Base-by-base conservation (phyloP, 305 asterid genomes). In the Fraxinus baroniana region DNA sequence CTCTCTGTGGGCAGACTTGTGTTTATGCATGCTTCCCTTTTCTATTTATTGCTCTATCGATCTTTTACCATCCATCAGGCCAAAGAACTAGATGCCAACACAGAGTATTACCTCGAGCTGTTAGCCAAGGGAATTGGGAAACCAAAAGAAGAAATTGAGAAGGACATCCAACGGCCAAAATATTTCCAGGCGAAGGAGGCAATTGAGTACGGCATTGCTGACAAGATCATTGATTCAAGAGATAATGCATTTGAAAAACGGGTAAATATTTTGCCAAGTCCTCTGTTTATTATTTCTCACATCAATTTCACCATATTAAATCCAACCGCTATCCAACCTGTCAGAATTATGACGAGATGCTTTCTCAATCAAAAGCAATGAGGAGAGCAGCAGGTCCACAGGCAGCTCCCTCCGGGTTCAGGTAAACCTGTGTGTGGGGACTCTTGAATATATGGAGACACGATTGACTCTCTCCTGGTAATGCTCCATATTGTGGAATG, bases 161-260 rank as follows among this genome's bases (percentile, higher is more conserved):
- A 90, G 81, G 99, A 93, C 76, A 75, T 94, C 84, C 91, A 87
- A 82, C 93, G 92, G 5, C 92, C 93, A 26, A 91, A 89, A 89
- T 91, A 88, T 84, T 89, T 94, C 86, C 87, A 77, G 60, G 89
- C 98, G 62, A 87, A 90, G 83, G 94, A 91, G 68, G 98, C 98
- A 74, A 93, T 97, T 33, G 92, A 88, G 68, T 94, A 94, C 84
- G 98, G 97, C 83, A 33, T 97, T 83, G 98, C 91, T 2, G 99
- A 97, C 90, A 92, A 86, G 91, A 92, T 94, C 82, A 86, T 94
- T 60, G 87, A 85, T 79, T 82, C 98, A 5, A 60, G 83, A 68
- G 98, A 96, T 76, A 28, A 49, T 24, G 89, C 93, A 62, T 92
- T 88, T 81, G 95, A 94, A 87, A 93, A 90, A 86, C 86, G 91